Evolutionary conservation across 495 filamentous ascomycete species (phyloP).

Genomic region (Lindgomyces ingoldianus): DNA sequence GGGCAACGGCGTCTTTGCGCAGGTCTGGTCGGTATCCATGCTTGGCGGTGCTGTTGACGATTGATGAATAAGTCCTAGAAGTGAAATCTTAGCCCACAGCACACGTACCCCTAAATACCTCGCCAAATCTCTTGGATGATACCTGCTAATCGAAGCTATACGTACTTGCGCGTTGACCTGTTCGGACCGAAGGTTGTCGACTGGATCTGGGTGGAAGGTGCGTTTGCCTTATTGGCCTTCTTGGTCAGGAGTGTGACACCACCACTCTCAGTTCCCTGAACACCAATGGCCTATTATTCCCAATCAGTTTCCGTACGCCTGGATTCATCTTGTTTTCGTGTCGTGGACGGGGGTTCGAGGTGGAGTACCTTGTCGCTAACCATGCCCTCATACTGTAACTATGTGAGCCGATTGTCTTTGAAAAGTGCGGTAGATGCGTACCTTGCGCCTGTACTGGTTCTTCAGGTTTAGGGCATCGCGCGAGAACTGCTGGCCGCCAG

Average conservation of each 20-base stretch:
- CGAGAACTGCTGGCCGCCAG: constrained; percentile 82
- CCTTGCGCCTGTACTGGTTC: constrained; percentile 91
- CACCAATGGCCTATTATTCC: constrained; percentile 71
- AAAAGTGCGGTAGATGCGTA: constrained; percentile 45
- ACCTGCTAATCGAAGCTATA: no score
- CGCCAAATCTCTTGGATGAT: no score
- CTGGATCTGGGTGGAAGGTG: constrained; percentile 66
- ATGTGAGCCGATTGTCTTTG: constrained; percentile 19
- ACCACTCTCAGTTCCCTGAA: constrained; percentile 66
- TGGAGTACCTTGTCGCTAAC: constrained; percentile 83
- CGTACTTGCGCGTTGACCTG: constrained; percentile 77
- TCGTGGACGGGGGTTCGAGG: background rate
- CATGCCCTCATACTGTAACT: constrained; percentile 71
- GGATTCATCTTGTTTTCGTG: background rate
- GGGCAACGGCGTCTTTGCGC: constrained; percentile 80
- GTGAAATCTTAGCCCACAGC: no score
- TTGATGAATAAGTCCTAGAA: constrained; percentile 84
- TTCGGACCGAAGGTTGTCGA: constrained; percentile 66
- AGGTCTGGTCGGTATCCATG: constrained; percentile 75
- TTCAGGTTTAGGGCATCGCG: constrained; percentile 86
- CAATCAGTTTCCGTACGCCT: background rate
- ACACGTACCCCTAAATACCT: no score
- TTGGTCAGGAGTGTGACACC: constrained; percentile 78
- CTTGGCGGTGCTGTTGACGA: constrained; percentile 79
- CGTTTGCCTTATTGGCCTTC: constrained; percentile 68